These are phyloP conservation scores for Pulveroboletus sp. DNA, from an alignment of 768 basidiomycete genomes.

Conservation along the genomic window DNA sequence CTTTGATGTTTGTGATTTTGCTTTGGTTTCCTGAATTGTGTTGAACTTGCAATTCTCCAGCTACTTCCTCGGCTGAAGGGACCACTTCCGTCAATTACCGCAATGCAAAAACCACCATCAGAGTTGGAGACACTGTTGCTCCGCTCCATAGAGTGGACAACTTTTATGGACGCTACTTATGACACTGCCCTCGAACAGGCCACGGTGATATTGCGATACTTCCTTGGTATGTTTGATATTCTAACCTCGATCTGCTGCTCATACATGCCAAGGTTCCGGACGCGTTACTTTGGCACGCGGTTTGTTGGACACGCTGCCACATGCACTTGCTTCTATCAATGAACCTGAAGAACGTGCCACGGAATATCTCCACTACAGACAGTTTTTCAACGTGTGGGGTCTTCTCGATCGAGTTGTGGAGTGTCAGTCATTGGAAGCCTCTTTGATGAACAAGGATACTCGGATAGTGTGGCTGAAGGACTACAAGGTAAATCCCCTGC, in stretches of 20 bases:
- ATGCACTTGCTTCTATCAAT: constrained; percentile 54
- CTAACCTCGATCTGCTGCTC: background rate
- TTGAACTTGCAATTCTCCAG: constrained; percentile 29
- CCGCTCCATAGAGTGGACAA: constrained; percentile 92
- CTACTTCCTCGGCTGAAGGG: constrained; percentile 50
- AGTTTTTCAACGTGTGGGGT: constrained; percentile 77
- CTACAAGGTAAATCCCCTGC: constrained; percentile 44
- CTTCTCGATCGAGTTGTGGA: constrained; percentile 57
- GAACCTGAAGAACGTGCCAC: constrained; percentile 68
- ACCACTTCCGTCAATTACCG: constrained; percentile 56
- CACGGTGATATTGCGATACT: constrained; percentile 83
- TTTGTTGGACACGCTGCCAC: constrained; percentile 56
- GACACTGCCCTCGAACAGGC: constrained; percentile 78
- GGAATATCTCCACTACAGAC: constrained; percentile 74
- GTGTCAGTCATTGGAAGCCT: constrained; percentile 52
- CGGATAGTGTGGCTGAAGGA: constrained; percentile 58
- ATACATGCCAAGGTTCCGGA: constrained; percentile 52
- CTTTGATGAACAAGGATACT: constrained; percentile 55
- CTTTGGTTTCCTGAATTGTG: constrained; percentile 5
- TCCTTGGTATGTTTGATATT: constrained; percentile 61
- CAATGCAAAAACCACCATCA: constrained; percentile 49
- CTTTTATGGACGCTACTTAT: constrained; percentile 67
- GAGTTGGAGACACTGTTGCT: constrained; percentile 63
- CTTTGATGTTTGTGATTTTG: constrained; percentile 45
- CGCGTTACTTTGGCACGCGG: constrained; percentile 63